Evolutionary conservation across 257 asterid genomes (phyloP).

Genomic region (Ocimum tenuiflorum): DNA sequence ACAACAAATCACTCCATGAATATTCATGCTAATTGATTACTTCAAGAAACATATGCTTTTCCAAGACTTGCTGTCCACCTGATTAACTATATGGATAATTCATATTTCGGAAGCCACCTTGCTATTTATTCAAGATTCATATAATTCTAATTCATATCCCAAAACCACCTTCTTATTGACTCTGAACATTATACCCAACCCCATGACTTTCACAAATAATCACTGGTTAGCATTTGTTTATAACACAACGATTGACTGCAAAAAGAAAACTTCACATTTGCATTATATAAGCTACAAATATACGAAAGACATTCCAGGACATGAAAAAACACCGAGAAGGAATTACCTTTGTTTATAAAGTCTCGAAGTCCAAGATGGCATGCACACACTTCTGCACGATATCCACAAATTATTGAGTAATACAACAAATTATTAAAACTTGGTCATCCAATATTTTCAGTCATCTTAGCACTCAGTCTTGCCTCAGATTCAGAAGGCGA

Average conservation of each 20-base stretch:
- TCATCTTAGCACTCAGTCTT: too few species aligned
- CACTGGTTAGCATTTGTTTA: neutral
- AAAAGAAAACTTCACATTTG: neutral
- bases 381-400: conserved; percentile 65
- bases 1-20: neutral
- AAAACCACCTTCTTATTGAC: too few species aligned
- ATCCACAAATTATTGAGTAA: conserved; percentile 27
- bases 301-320: neutral
- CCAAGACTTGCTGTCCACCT: neutral
- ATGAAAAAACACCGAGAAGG: neutral
- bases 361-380: conserved; percentile 65
- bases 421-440: neutral
- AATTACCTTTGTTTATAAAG: conserved; percentile 45
- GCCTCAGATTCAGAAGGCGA: too few species aligned
- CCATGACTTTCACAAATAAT: neutral
- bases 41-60: neutral
- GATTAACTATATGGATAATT: neutral
- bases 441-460: too few species aligned
- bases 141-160: too few species aligned
- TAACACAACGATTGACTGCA: neutral
- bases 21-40: neutral
- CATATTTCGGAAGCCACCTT: neutral
- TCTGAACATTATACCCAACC: too few species aligned
- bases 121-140: neutral
- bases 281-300: neutral